These are phyloP conservation scores for Neocatenulostroma microsporum DNA, from an alignment of 2,329 filamentous ascomycete species.

Conservation along the genomic window DNA sequence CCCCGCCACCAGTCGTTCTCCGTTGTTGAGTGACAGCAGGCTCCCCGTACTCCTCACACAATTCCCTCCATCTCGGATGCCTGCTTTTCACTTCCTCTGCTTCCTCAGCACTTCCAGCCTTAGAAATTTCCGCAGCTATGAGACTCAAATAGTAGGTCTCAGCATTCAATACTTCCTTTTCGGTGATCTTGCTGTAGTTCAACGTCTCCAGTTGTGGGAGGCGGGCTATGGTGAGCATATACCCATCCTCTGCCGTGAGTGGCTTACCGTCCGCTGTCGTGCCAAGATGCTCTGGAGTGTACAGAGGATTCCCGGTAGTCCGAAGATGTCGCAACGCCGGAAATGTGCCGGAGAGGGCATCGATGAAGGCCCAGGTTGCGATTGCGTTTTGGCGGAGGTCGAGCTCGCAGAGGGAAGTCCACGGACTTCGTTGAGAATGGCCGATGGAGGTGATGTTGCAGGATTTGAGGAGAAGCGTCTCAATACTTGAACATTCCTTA, in stretches of 20 bases:
- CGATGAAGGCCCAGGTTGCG: slow-evolving; percentile 62
- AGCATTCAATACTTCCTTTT: slow-evolving; percentile 72
- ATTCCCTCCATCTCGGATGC: slow-evolving; percentile 64
- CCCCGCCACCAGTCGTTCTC: slow-evolving; percentile 7
- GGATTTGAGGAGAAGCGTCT: slow-evolving; percentile 58
- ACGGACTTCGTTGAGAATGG: slow-evolving; percentile 1
- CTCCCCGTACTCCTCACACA: slow-evolving; percentile 70
- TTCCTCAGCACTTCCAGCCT: slow-evolving; percentile 48
- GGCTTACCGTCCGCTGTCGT: slow-evolving; percentile 28
- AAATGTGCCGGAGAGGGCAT: slow-evolving; percentile 58
- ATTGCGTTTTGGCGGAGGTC: slow-evolving; percentile 43
- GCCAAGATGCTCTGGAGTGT: slow-evolving; percentile 46
- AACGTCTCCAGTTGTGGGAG: slow-evolving; percentile 59
- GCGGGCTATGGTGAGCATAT: slow-evolving; percentile 79
- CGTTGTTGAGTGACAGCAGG: slow-evolving; percentile 51
- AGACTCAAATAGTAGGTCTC: slow-evolving; percentile 89
- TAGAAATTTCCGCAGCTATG: slow-evolving; percentile 67
- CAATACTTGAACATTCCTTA: slow-evolving; percentile 31
- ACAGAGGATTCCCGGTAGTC: slow-evolving; percentile 80
- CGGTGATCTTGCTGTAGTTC: slow-evolving; percentile 63
- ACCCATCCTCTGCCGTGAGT: slow-evolving; percentile 64
- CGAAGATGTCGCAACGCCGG: slow-evolving; percentile 69
- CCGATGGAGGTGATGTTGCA: slow-evolving; percentile 21
- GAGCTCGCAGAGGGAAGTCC: slow-evolving; percentile 29
- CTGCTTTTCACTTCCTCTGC: slow-evolving; percentile 45